A percentile compares a stretch with the other conserved stretches of the same genome.
Evolutionary conservation across 2,329 filamentous ascomycete species (phyloP).

Genomic region (Epichloe scottii): DNA sequence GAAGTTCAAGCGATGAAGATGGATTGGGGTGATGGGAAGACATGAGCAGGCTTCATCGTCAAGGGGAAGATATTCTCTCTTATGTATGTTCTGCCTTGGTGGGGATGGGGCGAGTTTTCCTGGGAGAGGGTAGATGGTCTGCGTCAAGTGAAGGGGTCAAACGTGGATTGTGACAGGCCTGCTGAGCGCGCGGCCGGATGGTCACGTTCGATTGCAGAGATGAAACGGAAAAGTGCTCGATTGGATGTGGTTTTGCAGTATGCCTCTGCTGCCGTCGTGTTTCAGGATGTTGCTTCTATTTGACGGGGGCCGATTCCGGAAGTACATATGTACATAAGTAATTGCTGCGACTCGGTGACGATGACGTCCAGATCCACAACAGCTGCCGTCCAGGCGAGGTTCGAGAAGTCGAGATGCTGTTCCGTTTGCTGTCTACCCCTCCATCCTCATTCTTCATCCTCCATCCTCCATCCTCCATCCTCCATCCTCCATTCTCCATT

Average conservation of each 20-base stretch:
- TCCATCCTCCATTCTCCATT: not conserved
- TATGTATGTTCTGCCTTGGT: not conserved
- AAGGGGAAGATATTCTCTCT: too few species aligned
- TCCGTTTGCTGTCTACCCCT: not conserved
- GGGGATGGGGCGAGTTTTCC: not conserved
- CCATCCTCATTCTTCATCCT: not conserved
- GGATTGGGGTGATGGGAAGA: too few species aligned
- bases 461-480: too few species aligned
- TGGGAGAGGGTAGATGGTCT: too few species aligned
- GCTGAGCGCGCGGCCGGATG: not conserved
- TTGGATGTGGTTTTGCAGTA: not conserved
- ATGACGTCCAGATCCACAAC: not conserved
- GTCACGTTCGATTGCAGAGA: not conserved
- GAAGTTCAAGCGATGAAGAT: too few species aligned
- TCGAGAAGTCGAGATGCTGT: not conserved
- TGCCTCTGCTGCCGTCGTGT: not conserved
- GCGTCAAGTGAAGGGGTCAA: not conserved
- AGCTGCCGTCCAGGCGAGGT: not conserved
- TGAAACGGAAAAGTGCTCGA: not conserved
- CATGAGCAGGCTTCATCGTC: too few species aligned
- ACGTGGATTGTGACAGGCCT: not conserved
- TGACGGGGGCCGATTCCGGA: not conserved
- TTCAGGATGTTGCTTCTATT: not conserved
- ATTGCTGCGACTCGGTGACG: not conserved
- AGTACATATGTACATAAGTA: not conserved